Evolutionary conservation across 805 yeast species (phyloP), one percentile per base, ranked within the genome.

Genomic region (Cyberlindnera veronae): DNA sequence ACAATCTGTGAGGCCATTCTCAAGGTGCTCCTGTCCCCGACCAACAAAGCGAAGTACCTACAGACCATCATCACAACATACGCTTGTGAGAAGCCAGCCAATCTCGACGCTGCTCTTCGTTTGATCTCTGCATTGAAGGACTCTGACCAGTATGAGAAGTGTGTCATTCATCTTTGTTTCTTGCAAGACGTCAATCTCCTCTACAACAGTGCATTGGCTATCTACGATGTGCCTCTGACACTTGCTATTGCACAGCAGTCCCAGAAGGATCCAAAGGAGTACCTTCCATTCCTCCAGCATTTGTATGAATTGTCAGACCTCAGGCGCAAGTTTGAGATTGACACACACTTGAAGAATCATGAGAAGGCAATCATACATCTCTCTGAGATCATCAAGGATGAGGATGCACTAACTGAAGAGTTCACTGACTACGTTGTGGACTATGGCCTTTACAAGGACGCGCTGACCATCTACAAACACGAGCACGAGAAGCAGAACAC

Each of bases 191-290:
- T 89, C 27, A 88, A 88, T 56, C 68, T 76, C 45, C 71, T 93
- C 16, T 93, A 91, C 63, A 73, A 80, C 34, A 79, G 81, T 15
- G 84, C 97, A 0, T 71, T 93, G 42, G 84, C 95, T 2, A 66
- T 84, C 16, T 93, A 93, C 55, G 84, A 93, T 58, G 80, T 93
- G 30, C 80, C 81, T 41, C 67, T 91, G 53, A 77, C 98, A 0
- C 71, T 93, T 42, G 71, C 75, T 11, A 81, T 93, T 44, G 99
- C 99, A 0, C 98, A 95, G 60, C 93, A 89, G 56, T 89, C 97
- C 0, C 98, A 91, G 62, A 90, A 84, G 71, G 99, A 93, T 65
- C 99, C 99, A 18, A 88, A 90, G 55, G 99, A 93, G 62, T 93
- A 93, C 53, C 67, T 93, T 38, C 96, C 99, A 37, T 93, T 93